phyloP scores from a whole-genome alignment of 176 grass and related monocot genomes.

The Triticum urartu region DNA sequence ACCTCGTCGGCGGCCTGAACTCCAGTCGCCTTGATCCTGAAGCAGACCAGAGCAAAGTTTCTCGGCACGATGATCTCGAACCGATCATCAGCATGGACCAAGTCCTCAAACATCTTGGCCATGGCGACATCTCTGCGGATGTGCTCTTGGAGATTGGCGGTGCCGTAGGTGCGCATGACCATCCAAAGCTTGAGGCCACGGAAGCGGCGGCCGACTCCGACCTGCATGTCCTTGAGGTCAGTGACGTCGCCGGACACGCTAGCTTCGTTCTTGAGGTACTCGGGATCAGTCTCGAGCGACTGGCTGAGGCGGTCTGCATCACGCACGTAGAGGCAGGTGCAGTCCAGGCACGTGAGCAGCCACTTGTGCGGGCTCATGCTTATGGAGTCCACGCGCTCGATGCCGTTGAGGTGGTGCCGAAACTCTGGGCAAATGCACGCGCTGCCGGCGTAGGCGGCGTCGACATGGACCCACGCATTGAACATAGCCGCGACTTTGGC shows the following conservation, averaged over 20 bases:
- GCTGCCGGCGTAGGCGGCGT: neutral
- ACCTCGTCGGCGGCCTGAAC: neutral
- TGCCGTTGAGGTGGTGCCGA: neutral
- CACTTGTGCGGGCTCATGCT: slow-evolving; percentile 14
- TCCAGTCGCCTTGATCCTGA: neutral
- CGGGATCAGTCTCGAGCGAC: neutral
- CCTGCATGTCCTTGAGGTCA: slow-evolving; percentile 16
- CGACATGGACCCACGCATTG: neutral
- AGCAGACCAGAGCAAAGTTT: slow-evolving; percentile 1
- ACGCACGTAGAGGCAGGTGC: neutral
- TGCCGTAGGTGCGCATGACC: slow-evolving; percentile 3
- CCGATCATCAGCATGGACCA: neutral
- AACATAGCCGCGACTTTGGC: neutral
- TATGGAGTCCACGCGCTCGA: neutral
- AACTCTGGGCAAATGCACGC: slow-evolving; percentile 9
- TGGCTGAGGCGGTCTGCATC: neutral
- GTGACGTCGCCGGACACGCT: neutral
- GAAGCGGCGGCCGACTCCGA: neutral
- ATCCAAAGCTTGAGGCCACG: neutral
- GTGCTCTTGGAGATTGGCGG: neutral
- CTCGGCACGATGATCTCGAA: neutral
- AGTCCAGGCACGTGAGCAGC: slow-evolving; percentile 9
- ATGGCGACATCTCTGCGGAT: neutral
- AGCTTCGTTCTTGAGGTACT: slow-evolving; percentile 1
- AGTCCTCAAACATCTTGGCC: neutral